Evolutionary conservation across 169 alveolate species (phyloP), one percentile per base, ranked within the genome.

Genomic region (Besnoitia besnoiti): DNA sequence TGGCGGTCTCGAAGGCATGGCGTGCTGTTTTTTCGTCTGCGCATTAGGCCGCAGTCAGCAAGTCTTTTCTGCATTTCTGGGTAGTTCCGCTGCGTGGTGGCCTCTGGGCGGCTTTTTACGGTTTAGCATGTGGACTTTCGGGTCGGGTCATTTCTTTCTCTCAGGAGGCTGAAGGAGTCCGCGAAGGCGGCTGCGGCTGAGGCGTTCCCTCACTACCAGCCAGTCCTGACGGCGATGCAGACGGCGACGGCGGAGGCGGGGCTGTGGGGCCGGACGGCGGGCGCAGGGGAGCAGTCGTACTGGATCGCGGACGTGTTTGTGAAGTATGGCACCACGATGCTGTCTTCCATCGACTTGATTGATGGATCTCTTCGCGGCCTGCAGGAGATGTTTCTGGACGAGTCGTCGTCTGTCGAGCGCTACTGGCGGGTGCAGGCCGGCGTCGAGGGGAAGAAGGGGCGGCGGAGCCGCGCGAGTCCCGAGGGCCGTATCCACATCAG

Each of bases 251-350:
- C 50, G 7, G 87, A 37, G 14, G 87, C 87, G 5, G 55, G 55
- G 21, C 30, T 77, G 49, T 77, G 87, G 87, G 87, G 87, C 40
- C 87, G 87, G 35, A 21, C 87, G 59, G 7, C 87, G 16, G 87
- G 87, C 39, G 87, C 87, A 21, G 55, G 61, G 5, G 55, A 40
- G 55, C 40, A 30, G 55, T 40, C 87, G 21, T 16, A 14, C 21
- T 77, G 87, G 87, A 77, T 77, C 55, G 87, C 59, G 14, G 16
- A 77, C 21, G 55, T 77, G 19, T 1, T 0, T 2, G 87, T 77
- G 33, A 77, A 77, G 40, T 19, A 14, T 27, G 87, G 87, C 14
- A 19, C 35, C n/a, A 5, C 49, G 21, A 7, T 37, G 8, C 5
- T 37, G 33, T 77, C 87, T 4, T 27, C 55, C 30, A 77, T 77